Evolutionary conservation across 768 basidiomycete genomes (phyloP).

Genomic region (Trametes cingulata): DNA sequence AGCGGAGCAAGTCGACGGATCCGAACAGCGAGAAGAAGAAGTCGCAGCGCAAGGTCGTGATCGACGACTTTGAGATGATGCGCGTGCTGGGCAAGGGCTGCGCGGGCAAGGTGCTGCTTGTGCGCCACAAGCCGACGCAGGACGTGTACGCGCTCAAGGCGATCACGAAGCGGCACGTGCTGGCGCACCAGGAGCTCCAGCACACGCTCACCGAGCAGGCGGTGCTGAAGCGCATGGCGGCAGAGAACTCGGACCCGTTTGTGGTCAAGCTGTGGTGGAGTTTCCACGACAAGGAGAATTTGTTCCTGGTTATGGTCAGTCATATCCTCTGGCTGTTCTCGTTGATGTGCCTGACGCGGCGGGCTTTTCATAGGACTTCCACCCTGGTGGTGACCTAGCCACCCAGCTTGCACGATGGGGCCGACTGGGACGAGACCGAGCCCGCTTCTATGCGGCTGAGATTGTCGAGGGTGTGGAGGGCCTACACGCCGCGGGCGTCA

Average conservation of each 20-base stretch:
- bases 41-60: conserved; percentile 63
- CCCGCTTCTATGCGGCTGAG: conserved; percentile 96
- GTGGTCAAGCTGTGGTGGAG: conserved; percentile 96
- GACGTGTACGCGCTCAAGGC: conserved; percentile 93
- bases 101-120: conserved; percentile 94
- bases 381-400: conserved; percentile 94
- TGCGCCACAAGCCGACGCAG: conserved; percentile 70
- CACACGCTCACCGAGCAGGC: conserved; percentile 97
- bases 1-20: conserved; percentile 50
- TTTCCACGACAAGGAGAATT: conserved; percentile 96
- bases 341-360: not conserved
- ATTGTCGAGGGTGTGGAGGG: conserved; percentile 97
- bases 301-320: conserved; percentile 92
- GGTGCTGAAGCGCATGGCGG: conserved; percentile 92
- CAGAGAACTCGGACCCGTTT: conserved; percentile 86
- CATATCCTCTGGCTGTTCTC: not conserved
- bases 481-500: conserved; percentile 90
- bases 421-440: conserved; percentile 87
- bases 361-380: conserved; percentile 67
- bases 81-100: conserved; percentile 96
- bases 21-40: conserved; percentile 58
- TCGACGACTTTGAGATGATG: conserved; percentile 97
- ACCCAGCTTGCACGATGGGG: conserved; percentile 98
- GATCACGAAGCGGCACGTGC: conserved; percentile 95
- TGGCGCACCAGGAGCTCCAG: conserved; percentile 94